Evolutionary conservation across 768 basidiomycete genomes (phyloP), one percentile per base, ranked within the genome.

Genomic region (Serendipita indica): DNA sequence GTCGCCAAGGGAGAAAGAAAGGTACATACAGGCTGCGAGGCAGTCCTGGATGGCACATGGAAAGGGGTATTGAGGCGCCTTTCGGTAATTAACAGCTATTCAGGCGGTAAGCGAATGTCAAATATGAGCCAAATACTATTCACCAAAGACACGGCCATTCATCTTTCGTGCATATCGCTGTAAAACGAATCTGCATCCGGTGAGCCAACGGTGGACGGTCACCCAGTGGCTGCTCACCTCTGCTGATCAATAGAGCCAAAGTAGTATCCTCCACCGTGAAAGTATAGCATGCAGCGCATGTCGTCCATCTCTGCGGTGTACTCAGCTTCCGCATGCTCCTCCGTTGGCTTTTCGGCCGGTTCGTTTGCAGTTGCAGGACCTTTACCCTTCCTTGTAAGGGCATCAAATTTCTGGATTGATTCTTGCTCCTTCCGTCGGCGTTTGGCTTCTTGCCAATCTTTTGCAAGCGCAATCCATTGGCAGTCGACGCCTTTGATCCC

Each of bases 41-140:
- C 83, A 73, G 69, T 98, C 94, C 65, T 96, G 92, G 4, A 97
- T 70, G 0, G 84, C 89, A 63, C 89, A 90, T 13, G 94, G 94
- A 67, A 96, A 97, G 1, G 94, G 94, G 65, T 94, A 98, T 70
- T 97, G 94, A 0, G 94, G 94, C 13, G 93, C 86, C n/a, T 93
- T 79, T 41, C 86, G 81, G 58, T 70, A 70, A 59, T 74, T 70
- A 59, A 74, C 70, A 2, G 73, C 69, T 58, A 66, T 65, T n/a
- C n/a, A 10, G 62, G 62, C 6, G 30, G 35, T 27, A 18, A 41
- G 59, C 2, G 4, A 3, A 20, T 33, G 45, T 28, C 65, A 2
- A 18, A 6, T 18, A 4, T 2, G 59, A n/a, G 52, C 34, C 74
- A 77, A 67, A 64, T 79, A 81, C 61, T 80, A 81, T 76, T 39